A percentile compares a stretch with the other conserved stretches of the same genome.
Evolutionary conservation across 306 rosid genomes (phyloP).

Genomic region (Pyrus communis): DNA sequence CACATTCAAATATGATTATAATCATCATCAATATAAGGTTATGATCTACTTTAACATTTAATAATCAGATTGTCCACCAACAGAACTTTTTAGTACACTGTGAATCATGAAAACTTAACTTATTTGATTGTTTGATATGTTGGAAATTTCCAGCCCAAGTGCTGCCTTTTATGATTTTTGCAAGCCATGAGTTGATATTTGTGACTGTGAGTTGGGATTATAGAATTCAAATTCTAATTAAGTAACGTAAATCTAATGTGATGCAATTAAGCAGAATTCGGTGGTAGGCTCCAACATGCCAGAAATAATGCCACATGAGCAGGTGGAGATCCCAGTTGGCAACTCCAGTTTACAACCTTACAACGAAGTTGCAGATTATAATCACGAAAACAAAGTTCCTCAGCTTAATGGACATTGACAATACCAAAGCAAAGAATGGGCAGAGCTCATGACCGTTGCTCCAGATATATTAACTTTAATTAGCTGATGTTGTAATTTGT

Average conservation of each 20-base stretch:
- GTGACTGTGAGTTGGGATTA: not conserved
- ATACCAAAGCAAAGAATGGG: not conserved
- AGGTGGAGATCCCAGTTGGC: constrained; percentile 40
- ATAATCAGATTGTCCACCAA: too few relatives aligned
- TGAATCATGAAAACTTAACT: too few relatives aligned
- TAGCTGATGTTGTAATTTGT: constrained; percentile 2
- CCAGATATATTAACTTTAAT: not conserved
- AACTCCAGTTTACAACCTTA: constrained; percentile 37
- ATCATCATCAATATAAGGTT: too few relatives aligned
- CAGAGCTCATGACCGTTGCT: not conserved
- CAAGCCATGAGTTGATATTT: not conserved
- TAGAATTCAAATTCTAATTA: not conserved
- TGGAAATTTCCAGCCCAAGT: not conserved
- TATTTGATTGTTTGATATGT: not conserved
- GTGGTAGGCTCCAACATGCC: constrained; percentile 41
- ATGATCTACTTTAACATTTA: too few relatives aligned
- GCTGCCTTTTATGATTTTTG: not conserved
- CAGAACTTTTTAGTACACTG: too few relatives aligned
- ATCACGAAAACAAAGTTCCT: constrained; percentile 30
- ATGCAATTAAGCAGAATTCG: constrained; percentile 23
- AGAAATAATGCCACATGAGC: constrained; percentile 45
- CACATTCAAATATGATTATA: too few relatives aligned
- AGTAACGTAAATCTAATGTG: not conserved
- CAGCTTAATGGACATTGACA: constrained; percentile 22
- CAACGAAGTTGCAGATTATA: constrained; percentile 21